A percentile compares a stretch with the other conserved stretches of the same genome.
phyloP scores from a whole-genome alignment of 805 yeast species.

The Myxozyma kluyveri region DNA sequence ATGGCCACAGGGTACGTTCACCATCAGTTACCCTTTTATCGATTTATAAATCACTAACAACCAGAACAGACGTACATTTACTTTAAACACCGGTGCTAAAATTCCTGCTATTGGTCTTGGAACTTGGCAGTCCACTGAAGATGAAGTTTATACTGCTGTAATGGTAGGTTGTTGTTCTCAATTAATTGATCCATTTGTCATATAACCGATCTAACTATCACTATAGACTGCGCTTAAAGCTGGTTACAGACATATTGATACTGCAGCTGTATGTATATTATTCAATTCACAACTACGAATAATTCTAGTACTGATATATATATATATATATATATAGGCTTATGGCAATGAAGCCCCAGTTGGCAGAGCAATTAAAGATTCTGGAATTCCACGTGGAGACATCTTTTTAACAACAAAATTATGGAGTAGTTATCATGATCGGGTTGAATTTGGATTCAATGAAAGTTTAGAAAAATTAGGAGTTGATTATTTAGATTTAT shows the following conservation, averaged over 20 bases:
- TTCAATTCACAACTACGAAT: conserved; percentile 25
- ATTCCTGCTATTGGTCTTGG: conserved; percentile 75
- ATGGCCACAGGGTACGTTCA: conserved; percentile 26
- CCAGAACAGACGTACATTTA: conserved; percentile 31
- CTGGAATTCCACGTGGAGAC: conserved; percentile 52
- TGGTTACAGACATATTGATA: conserved; percentile 77
- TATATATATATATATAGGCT: conserved; percentile 5
- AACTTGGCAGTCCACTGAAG: conserved; percentile 62
- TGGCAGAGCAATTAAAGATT: conserved; percentile 44
- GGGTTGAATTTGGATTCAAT: conserved; percentile 53
- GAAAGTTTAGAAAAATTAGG: conserved; percentile 61
- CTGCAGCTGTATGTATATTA: conserved; percentile 48
- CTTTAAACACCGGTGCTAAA: conserved; percentile 57
- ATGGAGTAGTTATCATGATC: conserved; percentile 39
- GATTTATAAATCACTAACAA: not conserved
- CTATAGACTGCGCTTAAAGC: conserved; percentile 44
- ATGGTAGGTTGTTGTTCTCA: conserved; percentile 25
- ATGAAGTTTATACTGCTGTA: conserved; percentile 56
- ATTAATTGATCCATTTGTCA: not conserved
- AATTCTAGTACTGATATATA: not conserved
- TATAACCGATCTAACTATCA: not conserved
- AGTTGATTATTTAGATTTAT: conserved; percentile 73
- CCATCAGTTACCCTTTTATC: not conserved
- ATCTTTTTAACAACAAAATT: conserved; percentile 47
- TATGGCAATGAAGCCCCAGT: conserved; percentile 68